Percentiles rank a stretch among this genome's conserved stretches.
Conservation (phyloP, 257 asterid genomes). For the Thymus mandschuricus region DNA sequence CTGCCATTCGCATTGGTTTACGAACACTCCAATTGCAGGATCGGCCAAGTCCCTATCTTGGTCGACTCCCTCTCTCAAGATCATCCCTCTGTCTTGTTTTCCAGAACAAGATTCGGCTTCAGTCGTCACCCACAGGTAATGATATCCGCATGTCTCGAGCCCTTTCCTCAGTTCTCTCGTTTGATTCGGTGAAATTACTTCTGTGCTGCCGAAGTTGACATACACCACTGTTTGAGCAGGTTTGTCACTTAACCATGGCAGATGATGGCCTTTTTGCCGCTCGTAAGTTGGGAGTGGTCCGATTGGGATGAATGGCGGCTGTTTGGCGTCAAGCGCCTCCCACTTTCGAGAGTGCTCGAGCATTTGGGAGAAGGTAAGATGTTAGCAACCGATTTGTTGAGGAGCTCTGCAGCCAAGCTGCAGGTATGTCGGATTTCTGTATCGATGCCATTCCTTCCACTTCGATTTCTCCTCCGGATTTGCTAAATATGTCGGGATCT, state of each 20-base stretch:
- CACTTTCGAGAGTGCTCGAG: constrained; percentile 39
- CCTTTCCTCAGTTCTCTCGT: constrained; percentile 37
- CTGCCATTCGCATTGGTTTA: constrained; percentile 53
- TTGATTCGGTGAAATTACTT: constrained; percentile 37
- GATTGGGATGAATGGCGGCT: constrained; percentile 44
- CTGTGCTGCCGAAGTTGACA: constrained; percentile 41
- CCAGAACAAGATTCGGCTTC: constrained; percentile 22
- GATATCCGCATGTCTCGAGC: constrained; percentile 32
- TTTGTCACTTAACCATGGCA: constrained; percentile 43
- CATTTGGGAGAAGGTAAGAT: constrained; percentile 41
- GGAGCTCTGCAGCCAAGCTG: constrained; percentile 37
- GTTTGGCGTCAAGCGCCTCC: constrained; percentile 37
- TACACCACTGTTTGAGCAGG: constrained; percentile 41
- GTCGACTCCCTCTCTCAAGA: constrained; percentile 30
- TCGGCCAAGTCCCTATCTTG: constrained; percentile 40
- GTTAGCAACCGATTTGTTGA: constrained; percentile 36
- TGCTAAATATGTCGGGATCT: constrained; percentile 25
- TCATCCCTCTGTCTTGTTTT: constrained; percentile 25
- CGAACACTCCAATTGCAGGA: constrained; percentile 46
- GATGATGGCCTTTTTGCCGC: constrained; percentile 26
- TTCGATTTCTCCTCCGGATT: constrained; percentile 13
- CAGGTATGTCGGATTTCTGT: constrained; percentile 35
- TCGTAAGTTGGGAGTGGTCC: constrained; percentile 41
- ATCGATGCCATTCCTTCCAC: constrained; percentile 40
- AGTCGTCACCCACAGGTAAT: constrained; percentile 38